Evolutionary conservation across 2,329 filamentous ascomycete species (phyloP), one percentile per base, ranked within the genome.

Genomic region (Cladosporium velox): DNA sequence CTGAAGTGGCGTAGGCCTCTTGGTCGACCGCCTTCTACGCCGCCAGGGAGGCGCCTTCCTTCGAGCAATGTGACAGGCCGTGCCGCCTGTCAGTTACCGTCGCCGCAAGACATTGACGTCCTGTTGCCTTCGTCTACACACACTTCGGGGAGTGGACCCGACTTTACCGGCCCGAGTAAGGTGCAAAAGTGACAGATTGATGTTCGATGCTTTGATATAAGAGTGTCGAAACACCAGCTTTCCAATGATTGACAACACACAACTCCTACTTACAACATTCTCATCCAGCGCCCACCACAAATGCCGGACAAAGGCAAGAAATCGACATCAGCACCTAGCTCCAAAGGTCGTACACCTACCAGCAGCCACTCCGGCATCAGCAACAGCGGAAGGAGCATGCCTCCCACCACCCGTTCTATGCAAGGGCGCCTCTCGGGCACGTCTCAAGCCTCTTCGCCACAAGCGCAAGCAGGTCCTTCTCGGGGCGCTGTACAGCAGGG

Each of bases 381-480:
- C 57, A 60, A 34, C 44, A 65, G 32, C 44, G 64, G 64, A 44
- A 35, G 24, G 34, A 60, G 26, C 32, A 65, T 65, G 64, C 44
- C 64, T n/a, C 30, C 51, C 30, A 65, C 55, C 34, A 65, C 64
- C 47, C 54, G 64, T 15, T 52, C 55, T 6, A 59, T 58, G 62
- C 24, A 49, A 18, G 34, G 26, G 11, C 32, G 32, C 64, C 49
- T 41, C 44, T 58, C 57, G 3, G 21, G 44, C 26, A 49, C 52
- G 7, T 32, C 51, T 26, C 47, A 65, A 28, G 57, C 24, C 28
- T 34, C 55, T 26, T 44, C 44, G 30, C 26, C 44, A 34, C 44
- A 60, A 44, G 24, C 28, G 6, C 47, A 55, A 60, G 44, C 64
- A 44, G 64, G 55, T n/a, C 30, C 41, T 28, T 51, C 54, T 21